These are phyloP conservation scores for Agrocybe pediades DNA, from an alignment of 768 basidiomycete species.

Conservation along the genomic window DNA sequence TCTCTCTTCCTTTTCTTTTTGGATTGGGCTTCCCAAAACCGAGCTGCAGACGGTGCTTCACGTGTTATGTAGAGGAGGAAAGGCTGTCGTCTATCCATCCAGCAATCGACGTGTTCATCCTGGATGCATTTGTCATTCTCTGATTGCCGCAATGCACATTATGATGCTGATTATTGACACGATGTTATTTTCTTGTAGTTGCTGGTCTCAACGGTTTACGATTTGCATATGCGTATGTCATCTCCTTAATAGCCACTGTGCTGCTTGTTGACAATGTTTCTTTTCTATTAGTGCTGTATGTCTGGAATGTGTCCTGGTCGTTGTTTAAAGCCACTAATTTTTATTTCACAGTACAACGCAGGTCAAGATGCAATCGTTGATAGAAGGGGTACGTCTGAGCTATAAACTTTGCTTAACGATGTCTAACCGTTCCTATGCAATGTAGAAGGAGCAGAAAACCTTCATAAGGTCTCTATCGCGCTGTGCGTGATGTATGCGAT, in stretches of 20 bases:
- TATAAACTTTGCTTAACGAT: background rate
- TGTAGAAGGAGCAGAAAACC: conserved; percentile 28
- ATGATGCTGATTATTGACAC: background rate
- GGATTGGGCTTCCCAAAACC: too few relatives aligned
- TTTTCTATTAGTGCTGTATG: conserved; percentile 23
- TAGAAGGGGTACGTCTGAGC: conserved; percentile 21
- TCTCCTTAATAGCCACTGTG: background rate
- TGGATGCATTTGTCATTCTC: background rate
- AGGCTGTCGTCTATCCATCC: too few relatives aligned
- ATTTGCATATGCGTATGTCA: conserved; percentile 37
- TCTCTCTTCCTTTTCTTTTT: too few relatives aligned
- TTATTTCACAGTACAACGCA: conserved; percentile 29
- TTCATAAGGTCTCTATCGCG: conserved; percentile 37
- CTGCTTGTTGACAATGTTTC: background rate
- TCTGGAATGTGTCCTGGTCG: background rate
- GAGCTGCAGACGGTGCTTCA: too few relatives aligned
- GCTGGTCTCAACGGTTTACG: conserved; percentile 40
- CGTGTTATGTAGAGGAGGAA: too few relatives aligned
- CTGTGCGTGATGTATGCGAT: conserved; percentile 38
- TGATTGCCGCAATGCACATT: background rate
- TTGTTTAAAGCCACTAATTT: conserved; percentile 5
- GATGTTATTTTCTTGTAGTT: conserved; percentile 22
- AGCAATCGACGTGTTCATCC: background rate
- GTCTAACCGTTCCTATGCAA: background rate
- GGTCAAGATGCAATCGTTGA: conserved; percentile 38